These are phyloP conservation scores for Ogataea chonburiensis DNA, from an alignment of 805 yeast species.

Conservation along the genomic window DNA sequence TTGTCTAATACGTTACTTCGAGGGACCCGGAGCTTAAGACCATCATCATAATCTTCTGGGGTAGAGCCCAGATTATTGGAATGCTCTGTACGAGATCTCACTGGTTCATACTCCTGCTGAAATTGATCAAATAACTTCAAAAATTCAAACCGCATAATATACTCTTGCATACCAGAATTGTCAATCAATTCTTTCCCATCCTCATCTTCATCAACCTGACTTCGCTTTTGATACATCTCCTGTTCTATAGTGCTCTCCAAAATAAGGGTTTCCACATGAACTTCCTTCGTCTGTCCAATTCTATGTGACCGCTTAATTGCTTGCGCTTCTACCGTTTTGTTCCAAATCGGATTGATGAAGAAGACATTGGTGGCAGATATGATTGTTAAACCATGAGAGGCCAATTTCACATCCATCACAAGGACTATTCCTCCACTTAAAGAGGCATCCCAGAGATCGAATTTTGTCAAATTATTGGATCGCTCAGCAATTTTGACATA, in stretches of 20 bases:
- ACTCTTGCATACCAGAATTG: conserved; percentile 57
- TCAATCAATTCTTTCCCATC: conserved; percentile 50
- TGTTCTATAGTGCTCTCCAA: conserved; percentile 64
- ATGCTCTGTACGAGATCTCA: conserved; percentile 29
- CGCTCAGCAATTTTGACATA: conserved; percentile 51
- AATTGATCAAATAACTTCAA: conserved; percentile 33
- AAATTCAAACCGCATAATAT: conserved; percentile 50
- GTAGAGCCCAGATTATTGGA: conserved; percentile 8
- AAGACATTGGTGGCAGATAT: conserved; percentile 67
- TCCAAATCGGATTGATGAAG: conserved; percentile 74
- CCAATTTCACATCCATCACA: conserved; percentile 65
- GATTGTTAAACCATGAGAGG: conserved; percentile 69
- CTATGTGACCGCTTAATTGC: conserved; percentile 77
- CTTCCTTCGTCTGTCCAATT: conserved; percentile 66
- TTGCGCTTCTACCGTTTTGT: conserved; percentile 66
- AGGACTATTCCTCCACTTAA: conserved; percentile 52
- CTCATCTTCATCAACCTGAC: conserved; percentile 22
- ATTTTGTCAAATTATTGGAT: conserved; percentile 50
- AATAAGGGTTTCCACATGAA: conserved; percentile 66
- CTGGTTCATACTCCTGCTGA: conserved; percentile 39
- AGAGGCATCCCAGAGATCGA: conserved; percentile 41
- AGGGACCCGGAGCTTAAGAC: conserved; percentile 15
- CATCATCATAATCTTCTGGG: conserved; percentile 21
- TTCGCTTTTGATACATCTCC: conserved; percentile 51
- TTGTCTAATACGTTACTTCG: conserved; percentile 16